phyloP scores from a whole-genome alignment of 768 basidiomycete genomes.

The Cystofilobasidium bisporidii region DNA sequence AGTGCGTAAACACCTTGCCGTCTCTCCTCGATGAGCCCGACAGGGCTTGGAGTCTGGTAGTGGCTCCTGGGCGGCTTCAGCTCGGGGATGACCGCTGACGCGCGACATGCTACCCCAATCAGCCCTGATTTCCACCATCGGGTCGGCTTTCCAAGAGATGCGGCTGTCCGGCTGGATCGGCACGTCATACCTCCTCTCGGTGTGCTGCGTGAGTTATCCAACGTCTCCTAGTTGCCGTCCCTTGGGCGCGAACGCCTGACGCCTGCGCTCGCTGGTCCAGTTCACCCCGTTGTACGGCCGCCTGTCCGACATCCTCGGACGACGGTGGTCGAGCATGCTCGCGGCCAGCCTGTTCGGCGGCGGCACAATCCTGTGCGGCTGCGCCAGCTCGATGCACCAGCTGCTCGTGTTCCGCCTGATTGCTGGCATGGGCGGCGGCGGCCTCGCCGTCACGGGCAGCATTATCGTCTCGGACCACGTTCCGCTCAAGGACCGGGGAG shows the following conservation, averaged over 20 bases:
- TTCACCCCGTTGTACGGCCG: slow-evolving; percentile 58
- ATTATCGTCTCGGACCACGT: slow-evolving; percentile 55
- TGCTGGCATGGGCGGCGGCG: slow-evolving; percentile 79
- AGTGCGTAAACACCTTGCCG: no score
- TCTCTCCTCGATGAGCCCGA: background rate
- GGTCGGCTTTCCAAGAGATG: slow-evolving; percentile 20
- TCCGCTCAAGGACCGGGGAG: slow-evolving; percentile 72
- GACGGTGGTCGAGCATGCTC: slow-evolving; percentile 77
- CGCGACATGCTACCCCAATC: no score
- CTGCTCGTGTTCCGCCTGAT: slow-evolving; percentile 49
- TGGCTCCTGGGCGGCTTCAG: no score
- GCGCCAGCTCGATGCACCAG: slow-evolving; percentile 1
- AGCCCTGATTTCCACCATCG: slow-evolving; percentile 21
- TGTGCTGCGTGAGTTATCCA: slow-evolving; percentile 11
- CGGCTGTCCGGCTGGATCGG: slow-evolving; percentile 22
- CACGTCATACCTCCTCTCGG: slow-evolving; percentile 23
- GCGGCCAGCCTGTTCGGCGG: slow-evolving; percentile 64
- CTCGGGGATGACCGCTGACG: no score
- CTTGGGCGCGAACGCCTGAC: no score
- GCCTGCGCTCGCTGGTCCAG: slow-evolving; percentile 51
- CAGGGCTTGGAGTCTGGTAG: no score
- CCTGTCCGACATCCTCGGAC: slow-evolving; percentile 42
- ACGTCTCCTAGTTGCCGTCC: background rate
- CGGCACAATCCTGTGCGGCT: slow-evolving; percentile 75
- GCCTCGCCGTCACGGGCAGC: slow-evolving; percentile 41